Conservation (phyloP, 805 yeast genomes). For the Ogataea paradorogensis region DNA sequence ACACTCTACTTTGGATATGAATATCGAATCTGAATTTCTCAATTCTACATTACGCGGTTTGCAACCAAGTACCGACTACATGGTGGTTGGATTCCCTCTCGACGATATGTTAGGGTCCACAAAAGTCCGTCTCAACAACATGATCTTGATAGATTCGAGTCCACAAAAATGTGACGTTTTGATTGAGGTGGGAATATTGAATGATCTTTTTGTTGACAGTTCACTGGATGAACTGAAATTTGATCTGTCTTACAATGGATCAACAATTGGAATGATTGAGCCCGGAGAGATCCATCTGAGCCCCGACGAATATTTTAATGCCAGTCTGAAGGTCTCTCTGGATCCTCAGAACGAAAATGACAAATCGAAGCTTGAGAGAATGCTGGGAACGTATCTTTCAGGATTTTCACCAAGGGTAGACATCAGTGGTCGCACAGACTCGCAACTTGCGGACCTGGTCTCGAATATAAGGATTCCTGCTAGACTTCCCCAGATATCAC, state of each 20-base stretch:
- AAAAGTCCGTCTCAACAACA: slow-evolving; percentile 9
- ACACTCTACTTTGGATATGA: slow-evolving; percentile 15
- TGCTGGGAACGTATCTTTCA: slow-evolving; percentile 40
- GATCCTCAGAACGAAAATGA: slow-evolving; percentile 14
- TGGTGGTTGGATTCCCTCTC: slow-evolving; percentile 1
- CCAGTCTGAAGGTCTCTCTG: slow-evolving; percentile 24
- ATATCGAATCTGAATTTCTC: slow-evolving; percentile 24
- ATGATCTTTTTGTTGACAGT: slow-evolving; percentile 29
- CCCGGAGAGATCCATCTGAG: slow-evolving; percentile 26
- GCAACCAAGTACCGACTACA: neutral
- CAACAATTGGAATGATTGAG: slow-evolving; percentile 34
- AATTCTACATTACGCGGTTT: slow-evolving; percentile 14
- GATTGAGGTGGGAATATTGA: slow-evolving; percentile 32
- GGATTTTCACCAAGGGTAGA: slow-evolving; percentile 34
- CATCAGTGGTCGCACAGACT: slow-evolving; percentile 30
- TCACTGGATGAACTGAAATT: slow-evolving; percentile 22
- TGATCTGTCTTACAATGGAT: slow-evolving; percentile 30
- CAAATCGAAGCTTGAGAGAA: slow-evolving; percentile 30
- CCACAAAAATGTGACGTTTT: slow-evolving; percentile 25
- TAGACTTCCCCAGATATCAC: slow-evolving; percentile 26
- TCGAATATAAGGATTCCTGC: slow-evolving; percentile 28
- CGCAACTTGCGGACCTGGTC: slow-evolving; percentile 26
- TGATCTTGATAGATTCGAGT: slow-evolving; percentile 31
- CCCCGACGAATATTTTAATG: slow-evolving; percentile 17
- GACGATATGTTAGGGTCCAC: slow-evolving; percentile 3